Evolutionary conservation across 495 filamentous ascomycete species (phyloP).

Genomic region (Penicillium silybi): DNA sequence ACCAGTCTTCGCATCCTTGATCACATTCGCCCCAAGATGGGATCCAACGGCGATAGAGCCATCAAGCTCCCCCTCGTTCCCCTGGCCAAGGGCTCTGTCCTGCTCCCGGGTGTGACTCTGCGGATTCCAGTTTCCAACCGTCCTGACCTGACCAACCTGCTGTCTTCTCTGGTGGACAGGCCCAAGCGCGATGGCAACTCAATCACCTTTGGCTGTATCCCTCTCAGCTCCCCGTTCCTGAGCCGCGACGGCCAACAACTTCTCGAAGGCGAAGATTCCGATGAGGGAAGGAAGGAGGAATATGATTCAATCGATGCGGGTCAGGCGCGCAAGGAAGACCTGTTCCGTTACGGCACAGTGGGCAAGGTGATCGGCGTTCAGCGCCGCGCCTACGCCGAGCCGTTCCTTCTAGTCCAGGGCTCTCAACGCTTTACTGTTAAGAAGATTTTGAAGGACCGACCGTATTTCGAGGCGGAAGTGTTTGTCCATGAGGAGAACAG

Average conservation of each 20-base stretch:
- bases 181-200: conserved; percentile 59
- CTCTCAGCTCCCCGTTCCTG: conserved; percentile 66
- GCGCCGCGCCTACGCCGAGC: conserved; percentile 70
- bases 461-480: conserved; percentile 81
- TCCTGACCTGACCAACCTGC: conserved; percentile 75
- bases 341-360: conserved; percentile 72
- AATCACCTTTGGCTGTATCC: conserved; percentile 77
- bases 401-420: conserved; percentile 82
- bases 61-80: conserved; percentile 69
- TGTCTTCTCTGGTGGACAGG: conserved; percentile 69
- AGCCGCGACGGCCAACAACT: conserved; percentile 67
- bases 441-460: conserved; percentile 69
- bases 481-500: conserved; percentile 57
- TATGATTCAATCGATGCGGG: conserved; percentile 52
- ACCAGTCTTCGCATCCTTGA: neutral
- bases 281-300: conserved; percentile 35
- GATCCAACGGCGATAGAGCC: conserved; percentile 40
- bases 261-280: conserved; percentile 48
- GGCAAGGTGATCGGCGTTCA: conserved; percentile 83
- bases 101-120: conserved; percentile 76
- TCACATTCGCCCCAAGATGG: conserved; percentile 28
- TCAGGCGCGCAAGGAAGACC: conserved; percentile 60
- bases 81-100: conserved; percentile 66
- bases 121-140: conserved; percentile 74
- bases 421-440: conserved; percentile 71